A percentile compares a stretch with the other conserved stretches of the same genome.
Evolutionary conservation across 1,284 basidiomycete genomes (phyloP).

Genomic region (Ceratobasidium papillatum): DNA sequence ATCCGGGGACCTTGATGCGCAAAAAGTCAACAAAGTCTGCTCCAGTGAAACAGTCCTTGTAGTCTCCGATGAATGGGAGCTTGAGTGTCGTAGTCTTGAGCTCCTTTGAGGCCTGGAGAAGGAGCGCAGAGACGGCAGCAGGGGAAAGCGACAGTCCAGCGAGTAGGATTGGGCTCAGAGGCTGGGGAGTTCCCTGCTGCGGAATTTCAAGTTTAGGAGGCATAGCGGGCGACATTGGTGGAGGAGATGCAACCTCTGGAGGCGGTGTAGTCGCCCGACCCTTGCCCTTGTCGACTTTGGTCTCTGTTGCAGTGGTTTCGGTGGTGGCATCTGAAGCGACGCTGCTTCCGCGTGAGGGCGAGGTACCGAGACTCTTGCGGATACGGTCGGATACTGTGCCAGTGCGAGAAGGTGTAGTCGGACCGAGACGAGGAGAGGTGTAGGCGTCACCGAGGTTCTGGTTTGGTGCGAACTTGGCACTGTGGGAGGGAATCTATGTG

Average conservation of each 20-base stretch:
- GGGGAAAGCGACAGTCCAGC: constrained; percentile 76
- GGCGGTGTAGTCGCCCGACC: constrained; percentile 53
- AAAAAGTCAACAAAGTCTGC: constrained; percentile 83
- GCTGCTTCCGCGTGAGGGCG: constrained; percentile 29
- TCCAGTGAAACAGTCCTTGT: constrained; percentile 83
- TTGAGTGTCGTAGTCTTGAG: constrained; percentile 70
- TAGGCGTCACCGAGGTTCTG: constrained; percentile 69
- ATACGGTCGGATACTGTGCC: constrained; percentile 81
- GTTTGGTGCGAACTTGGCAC: constrained; percentile 85
- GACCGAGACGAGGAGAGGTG: constrained; percentile 73
- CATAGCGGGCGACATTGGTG: constrained; percentile 62
- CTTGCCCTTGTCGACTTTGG: constrained; percentile 79
- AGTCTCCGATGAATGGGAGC: constrained; percentile 87
- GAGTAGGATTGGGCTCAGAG: constrained; percentile 67
- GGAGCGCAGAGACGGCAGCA: constrained; percentile 69
- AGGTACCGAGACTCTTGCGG: constrained; percentile 62
- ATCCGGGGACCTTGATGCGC: constrained; percentile 70
- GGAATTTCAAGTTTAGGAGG: constrained; percentile 42
- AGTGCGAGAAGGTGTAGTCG: constrained; percentile 63
- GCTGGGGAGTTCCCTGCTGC: constrained; percentile 33
- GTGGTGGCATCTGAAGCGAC: constrained; percentile 29
- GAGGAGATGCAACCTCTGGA: constrained; percentile 68
- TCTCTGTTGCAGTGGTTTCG: constrained; percentile 16
- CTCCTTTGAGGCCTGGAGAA: constrained; percentile 70
- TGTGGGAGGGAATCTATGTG: constrained; percentile 48